Evolutionary conservation across 192 early-diverging fungal species (phyloP).

Genomic region (Globomyces pollinis-pini): DNA sequence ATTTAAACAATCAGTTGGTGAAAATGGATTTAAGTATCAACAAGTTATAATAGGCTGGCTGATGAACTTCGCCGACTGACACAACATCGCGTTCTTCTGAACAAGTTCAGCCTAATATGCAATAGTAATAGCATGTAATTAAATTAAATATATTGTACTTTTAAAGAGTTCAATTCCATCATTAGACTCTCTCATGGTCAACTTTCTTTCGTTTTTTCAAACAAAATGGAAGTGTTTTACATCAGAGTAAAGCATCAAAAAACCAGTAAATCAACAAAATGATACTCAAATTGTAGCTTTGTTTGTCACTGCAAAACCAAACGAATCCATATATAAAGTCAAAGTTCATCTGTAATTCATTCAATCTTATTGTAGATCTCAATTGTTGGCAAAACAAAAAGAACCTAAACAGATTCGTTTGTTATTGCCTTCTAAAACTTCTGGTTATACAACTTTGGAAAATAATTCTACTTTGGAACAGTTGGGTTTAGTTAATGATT

Average conservation of each 20-base stretch:
- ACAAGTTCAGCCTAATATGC: no score
- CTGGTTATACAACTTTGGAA: background rate
- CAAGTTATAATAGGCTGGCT: no score
- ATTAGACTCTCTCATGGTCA: no score
- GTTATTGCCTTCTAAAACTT: background rate
- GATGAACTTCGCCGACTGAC: no score
- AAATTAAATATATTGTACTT: no score
- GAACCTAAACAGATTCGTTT: constrained; percentile 2
- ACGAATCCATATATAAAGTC: background rate
- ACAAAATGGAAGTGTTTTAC: no score
- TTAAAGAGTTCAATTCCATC: no score
- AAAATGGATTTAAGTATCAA: no score
- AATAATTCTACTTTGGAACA: background rate
- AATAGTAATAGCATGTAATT: no score
- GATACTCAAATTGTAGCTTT: background rate
- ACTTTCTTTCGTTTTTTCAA: no score
- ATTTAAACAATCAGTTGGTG: no score
- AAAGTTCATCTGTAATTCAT: background rate
- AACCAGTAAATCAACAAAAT: background rate
- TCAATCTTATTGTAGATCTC: background rate
- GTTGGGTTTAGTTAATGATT: constrained; percentile 1
- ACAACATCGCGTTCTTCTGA: no score
- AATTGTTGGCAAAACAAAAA: background rate
- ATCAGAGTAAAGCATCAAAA: background rate
- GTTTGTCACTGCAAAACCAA: background rate